Percentiles rank a stretch among this genome's conserved stretches.
These are phyloP conservation scores for Athelia sp. DNA, from an alignment of 1,284 basidiomycete species.

Conservation along the genomic window DNA sequence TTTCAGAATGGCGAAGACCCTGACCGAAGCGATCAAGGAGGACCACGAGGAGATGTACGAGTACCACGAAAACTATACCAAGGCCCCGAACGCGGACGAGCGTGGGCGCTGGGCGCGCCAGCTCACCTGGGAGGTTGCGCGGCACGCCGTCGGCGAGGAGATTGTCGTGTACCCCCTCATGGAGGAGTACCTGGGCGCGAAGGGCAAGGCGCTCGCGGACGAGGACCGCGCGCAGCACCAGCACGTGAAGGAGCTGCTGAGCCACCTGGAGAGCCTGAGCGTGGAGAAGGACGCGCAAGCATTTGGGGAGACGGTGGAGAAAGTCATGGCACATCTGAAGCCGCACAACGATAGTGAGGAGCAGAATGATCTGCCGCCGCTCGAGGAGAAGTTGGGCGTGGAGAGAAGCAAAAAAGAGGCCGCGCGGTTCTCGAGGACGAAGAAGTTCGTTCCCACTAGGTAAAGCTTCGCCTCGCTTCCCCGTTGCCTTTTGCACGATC, in stretches of 20 bases:
- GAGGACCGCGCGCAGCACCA: constrained; percentile 58
- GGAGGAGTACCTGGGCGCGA: constrained; percentile 52
- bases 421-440: constrained; percentile 46
- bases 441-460: constrained; percentile 62
- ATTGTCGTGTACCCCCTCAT: constrained; percentile 65
- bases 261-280: constrained; percentile 37
- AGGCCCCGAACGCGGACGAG: constrained; percentile 33
- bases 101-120: constrained; percentile 54
- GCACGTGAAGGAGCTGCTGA: constrained; percentile 47
- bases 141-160: constrained; percentile 63
- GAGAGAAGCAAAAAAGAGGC: constrained; percentile 40
- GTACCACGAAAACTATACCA: constrained; percentile 49
- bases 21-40: constrained; percentile 38
- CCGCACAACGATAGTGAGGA: constrained; percentile 57
- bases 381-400: constrained; percentile 41
- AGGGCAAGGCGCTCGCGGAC: constrained; percentile 50
- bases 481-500: constrained; percentile 9
- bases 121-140: constrained; percentile 55
- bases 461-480: no score
- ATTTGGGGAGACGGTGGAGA: constrained; percentile 23
- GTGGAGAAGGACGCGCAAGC: constrained; percentile 4
- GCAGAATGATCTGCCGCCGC: constrained; percentile 45
- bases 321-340: constrained; percentile 42
- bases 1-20: constrained; percentile 7
- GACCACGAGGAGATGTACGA: constrained; percentile 52